phyloP scores from a whole-genome alignment of 1,284 basidiomycete species.

The Ustilago tritici region DNA sequence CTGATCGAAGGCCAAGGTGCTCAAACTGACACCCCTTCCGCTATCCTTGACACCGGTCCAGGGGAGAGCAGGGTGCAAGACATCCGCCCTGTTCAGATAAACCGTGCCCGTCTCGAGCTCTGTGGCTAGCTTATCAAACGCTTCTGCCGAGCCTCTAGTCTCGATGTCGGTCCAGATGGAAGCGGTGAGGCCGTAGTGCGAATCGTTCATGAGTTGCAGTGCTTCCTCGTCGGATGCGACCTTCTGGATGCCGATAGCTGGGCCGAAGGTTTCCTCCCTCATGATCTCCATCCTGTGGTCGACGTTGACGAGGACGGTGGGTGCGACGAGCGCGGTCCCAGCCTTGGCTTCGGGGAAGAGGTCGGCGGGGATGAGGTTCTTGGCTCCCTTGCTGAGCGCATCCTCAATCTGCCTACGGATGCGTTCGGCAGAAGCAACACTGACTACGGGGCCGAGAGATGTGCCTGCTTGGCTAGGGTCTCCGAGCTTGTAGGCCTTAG shows the following conservation, averaged over 20 bases:
- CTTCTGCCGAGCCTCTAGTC: constrained; percentile 75
- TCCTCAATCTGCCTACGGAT: constrained; percentile 88
- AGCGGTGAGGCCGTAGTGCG: constrained; percentile 91
- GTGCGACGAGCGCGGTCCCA: constrained; percentile 86
- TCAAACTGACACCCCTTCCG: constrained; percentile 88
- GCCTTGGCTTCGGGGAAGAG: constrained; percentile 76
- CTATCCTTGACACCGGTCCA: constrained; percentile 96
- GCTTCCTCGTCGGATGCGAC: constrained; percentile 86
- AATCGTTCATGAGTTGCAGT: constrained; percentile 91
- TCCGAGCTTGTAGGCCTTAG: constrained; percentile 85
- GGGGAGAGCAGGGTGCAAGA: constrained; percentile 86
- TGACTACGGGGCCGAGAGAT: constrained; percentile 90
- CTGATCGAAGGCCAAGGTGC: constrained; percentile 77
- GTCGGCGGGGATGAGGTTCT: constrained; percentile 29
- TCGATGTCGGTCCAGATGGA: constrained; percentile 86
- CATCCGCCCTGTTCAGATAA: constrained; percentile 81
- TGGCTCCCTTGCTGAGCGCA: constrained; percentile 71
- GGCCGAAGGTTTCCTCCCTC: constrained; percentile 80
- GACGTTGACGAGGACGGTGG: constrained; percentile 88
- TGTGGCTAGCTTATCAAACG: constrained; percentile 79
- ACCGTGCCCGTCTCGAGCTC: constrained; percentile 89
- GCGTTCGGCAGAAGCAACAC: constrained; percentile 81
- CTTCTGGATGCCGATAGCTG: constrained; percentile 89
- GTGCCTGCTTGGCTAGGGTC: constrained; percentile 82
- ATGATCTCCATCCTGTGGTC: constrained; percentile 93